phyloP scores from a whole-genome alignment of 495 filamentous ascomycete genomes.

The Lindgomyces ingoldianus region DNA sequence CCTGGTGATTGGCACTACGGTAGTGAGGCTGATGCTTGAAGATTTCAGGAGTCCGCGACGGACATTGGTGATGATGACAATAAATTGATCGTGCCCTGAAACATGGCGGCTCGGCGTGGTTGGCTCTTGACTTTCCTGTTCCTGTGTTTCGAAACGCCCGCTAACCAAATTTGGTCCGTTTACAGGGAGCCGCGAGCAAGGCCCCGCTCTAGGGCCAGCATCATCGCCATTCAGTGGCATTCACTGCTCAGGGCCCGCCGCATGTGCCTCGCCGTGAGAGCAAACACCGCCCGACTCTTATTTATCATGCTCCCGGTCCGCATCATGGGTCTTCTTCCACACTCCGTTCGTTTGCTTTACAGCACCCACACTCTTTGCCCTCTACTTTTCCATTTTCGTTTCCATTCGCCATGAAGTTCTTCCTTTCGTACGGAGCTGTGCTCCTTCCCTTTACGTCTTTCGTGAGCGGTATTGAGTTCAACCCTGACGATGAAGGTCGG shows the following conservation, averaged over 20 bases:
- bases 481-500: constrained; percentile 49
- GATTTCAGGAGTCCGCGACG: constrained; percentile 8
- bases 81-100: neutral
- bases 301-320: constrained; percentile 7
- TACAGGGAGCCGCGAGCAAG: neutral
- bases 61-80: constrained; percentile 7
- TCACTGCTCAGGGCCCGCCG: neutral
- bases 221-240: neutral
- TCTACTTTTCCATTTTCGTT: constrained; percentile 15
- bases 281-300: constrained; percentile 11
- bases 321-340: constrained; percentile 13
- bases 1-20: neutral
- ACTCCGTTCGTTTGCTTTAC: constrained; percentile 26
- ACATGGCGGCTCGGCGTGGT: neutral
- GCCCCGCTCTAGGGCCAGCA: neutral
- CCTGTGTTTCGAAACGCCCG: constrained; percentile 10
- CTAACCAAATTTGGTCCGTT: neutral
- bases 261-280: neutral
- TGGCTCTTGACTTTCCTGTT: neutral
- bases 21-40: neutral
- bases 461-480: constrained; percentile 43
- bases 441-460: constrained; percentile 25
- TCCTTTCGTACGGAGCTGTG: constrained; percentile 27
- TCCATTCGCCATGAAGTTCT: constrained; percentile 20
- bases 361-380: constrained; percentile 29